Percentiles rank a stretch among this genome's conserved stretches.
Conservation (phyloP, 108 stramenopile genomes). For the Conticribra weissflogii region DNA sequence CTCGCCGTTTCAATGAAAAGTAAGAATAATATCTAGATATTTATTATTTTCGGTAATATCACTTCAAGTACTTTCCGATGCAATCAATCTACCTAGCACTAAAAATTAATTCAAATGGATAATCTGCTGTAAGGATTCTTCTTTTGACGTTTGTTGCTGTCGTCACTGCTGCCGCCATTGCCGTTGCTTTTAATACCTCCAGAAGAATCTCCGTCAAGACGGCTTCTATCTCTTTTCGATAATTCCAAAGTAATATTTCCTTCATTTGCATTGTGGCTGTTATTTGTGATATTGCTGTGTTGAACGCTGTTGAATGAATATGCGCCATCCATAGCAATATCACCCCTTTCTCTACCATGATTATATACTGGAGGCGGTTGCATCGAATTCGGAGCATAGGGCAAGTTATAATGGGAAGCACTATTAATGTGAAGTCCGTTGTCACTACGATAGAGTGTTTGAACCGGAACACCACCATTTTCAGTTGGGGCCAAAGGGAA, state of each 20-base stretch:
- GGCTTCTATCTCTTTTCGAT: neutral
- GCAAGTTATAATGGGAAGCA: neutral
- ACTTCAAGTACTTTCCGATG: neutral
- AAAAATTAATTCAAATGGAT: conserved; percentile 20
- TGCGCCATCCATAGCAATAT: neutral
- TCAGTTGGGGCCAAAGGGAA: neutral
- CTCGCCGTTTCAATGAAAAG: too few relatives aligned
- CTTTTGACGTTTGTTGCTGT: conserved; percentile 31
- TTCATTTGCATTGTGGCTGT: neutral
- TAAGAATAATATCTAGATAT: too few relatives aligned
- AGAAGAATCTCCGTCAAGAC: neutral
- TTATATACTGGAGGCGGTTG: conserved; percentile 30
- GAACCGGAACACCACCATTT: too few relatives aligned
- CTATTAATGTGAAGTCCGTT: neutral
- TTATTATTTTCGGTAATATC: too few relatives aligned
- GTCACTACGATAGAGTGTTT: too few relatives aligned
- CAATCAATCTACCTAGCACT: too few relatives aligned
- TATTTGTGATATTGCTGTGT: conserved; percentile 3
- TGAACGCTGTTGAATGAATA: neutral
- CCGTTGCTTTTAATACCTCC: neutral
- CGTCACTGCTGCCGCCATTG: conserved; percentile 6
- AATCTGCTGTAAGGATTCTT: conserved; percentile 38
- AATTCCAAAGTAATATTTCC: neutral
- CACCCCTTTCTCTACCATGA: conserved; percentile 2
- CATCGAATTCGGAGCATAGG: conserved; percentile 9